Evolutionary conservation across 192 early-diverging fungal species (phyloP).

Genomic region (Fimicolochytrium jonesii): DNA sequence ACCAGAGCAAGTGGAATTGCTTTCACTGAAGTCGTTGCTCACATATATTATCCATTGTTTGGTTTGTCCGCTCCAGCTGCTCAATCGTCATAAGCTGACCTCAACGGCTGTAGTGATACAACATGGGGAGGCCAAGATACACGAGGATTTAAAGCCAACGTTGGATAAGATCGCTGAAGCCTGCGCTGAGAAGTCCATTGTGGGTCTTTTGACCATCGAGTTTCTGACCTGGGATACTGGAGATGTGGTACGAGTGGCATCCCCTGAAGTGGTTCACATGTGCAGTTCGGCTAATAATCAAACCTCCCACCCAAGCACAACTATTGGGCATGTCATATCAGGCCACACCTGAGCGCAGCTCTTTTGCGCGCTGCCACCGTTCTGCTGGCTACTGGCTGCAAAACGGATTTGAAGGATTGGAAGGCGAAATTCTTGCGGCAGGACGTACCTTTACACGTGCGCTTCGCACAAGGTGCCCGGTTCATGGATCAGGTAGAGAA

Average conservation of each 20-base stretch:
- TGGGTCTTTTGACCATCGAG: constrained; percentile 11
- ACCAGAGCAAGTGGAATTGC: not conserved
- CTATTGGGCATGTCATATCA: constrained; percentile 18
- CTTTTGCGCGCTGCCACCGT: constrained; percentile 19
- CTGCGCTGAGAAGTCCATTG: constrained; percentile 2
- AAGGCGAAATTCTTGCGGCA: not conserved
- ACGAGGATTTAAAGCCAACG: constrained; percentile 1
- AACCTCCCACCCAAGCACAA: too few relatives aligned
- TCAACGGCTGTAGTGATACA: not conserved
- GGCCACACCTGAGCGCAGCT: constrained; percentile 2
- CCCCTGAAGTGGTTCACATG: too few relatives aligned
- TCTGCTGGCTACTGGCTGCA: constrained; percentile 16
- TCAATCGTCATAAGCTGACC: not conserved
- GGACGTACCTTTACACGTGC: constrained; percentile 9
- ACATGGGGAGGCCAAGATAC: not conserved
- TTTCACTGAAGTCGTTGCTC: not conserved
- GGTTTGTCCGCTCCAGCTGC: too few relatives aligned
- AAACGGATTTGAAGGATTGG: constrained; percentile 1
- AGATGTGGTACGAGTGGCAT: not conserved
- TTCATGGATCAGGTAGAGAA: constrained; percentile 19
- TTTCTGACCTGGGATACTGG: constrained; percentile 2
- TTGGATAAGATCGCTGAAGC: not conserved
- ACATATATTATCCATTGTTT: not conserved
- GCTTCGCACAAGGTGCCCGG: constrained; percentile 7
- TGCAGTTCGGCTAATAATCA: too few relatives aligned